Base-by-base conservation (phyloP, 495 filamentous ascomycete genomes). In the Pseudomonodictys pantanalensis region DNA sequence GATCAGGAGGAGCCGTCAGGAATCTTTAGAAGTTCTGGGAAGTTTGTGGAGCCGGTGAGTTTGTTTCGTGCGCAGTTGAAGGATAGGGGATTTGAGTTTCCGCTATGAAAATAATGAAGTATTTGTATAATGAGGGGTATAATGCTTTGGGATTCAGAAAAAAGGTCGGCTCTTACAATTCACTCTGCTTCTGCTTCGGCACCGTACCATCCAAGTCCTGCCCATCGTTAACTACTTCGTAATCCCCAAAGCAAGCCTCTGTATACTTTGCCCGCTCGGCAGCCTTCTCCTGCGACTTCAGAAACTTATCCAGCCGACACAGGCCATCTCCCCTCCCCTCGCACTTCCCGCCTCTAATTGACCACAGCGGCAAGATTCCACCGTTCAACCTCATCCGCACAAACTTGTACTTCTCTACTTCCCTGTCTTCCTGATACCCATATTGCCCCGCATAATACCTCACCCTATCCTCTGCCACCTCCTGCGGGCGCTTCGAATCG, bases 371-470 rank as follows among this genome's bases (percentile, higher is more conserved):
- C n/a, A 76, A 35, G 43, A 76, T 72, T 7, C 73, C 73, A 44
- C 72, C 67, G 56, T 76, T 76, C 33, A 76, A 45, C 1, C 73
- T 60, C 70, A 75, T 72, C n/a, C 74, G 67, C 30, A 75, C 58
- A 58, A 75, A 75, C 15, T 18, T 12, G 20, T 41, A 15, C 18
- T 75, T 76, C 57, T 74, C n/a, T 8, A 68, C 56, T 0, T 73
- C 73, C 48, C 74, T 74, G 6, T 58, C 29, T 0, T 70, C 41
- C 11, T 65, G 42, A 42, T 76, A 76, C 25, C 74, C 74, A 32
- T 76, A 75, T 41, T 74, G 65, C 0, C 45, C 60, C 0, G 70
- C 70, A 11, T 66, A 69, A 57, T 76, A 76, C n/a, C 68, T 54
- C 0, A 63, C 66, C 18, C 68, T 38, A 29, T 56, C 56, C 11